Percentiles rank a stretch among this genome's conserved stretches.
These are phyloP conservation scores for Quercus wislizeni DNA, from an alignment of 306 rosid genomes.

Conservation along the genomic window DNA sequence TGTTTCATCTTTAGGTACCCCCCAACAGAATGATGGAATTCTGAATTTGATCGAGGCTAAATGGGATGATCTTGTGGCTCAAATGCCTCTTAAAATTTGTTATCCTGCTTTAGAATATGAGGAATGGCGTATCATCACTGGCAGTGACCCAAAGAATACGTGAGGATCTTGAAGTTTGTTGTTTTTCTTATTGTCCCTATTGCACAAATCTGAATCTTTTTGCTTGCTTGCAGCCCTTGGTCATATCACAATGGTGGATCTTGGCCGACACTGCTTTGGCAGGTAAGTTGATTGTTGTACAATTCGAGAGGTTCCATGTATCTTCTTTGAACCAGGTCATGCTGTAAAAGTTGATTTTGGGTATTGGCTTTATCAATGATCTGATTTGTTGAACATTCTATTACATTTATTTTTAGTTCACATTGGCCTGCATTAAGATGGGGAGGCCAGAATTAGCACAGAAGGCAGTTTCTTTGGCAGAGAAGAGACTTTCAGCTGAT, in stretches of 20 bases:
- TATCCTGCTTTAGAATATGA: conserved; percentile 82
- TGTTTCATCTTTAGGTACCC: conserved; percentile 76
- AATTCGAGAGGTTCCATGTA: too few species aligned
- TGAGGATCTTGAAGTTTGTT: conserved; percentile 28
- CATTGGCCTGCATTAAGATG: conserved; percentile 90
- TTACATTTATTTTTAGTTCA: conserved; percentile 44
- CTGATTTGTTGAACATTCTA: conserved; percentile 6
- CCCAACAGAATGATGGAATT: conserved; percentile 61
- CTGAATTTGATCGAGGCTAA: conserved; percentile 75
- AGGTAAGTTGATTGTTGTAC: conserved; percentile 44
- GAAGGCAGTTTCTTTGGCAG: conserved; percentile 70
- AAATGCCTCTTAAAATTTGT: conserved; percentile 92
- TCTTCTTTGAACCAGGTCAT: neutral
- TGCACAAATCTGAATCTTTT: conserved; percentile 17
- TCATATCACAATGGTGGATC: conserved; percentile 95
- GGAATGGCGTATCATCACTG: conserved; percentile 91
- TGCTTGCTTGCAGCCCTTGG: conserved; percentile 71
- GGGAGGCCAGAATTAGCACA: conserved; percentile 65
- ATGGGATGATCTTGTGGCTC: conserved; percentile 86
- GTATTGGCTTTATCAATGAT: neutral
- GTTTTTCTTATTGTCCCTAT: neutral
- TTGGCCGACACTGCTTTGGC: conserved; percentile 95
- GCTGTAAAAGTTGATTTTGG: neutral
- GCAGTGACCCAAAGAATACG: conserved; percentile 97
- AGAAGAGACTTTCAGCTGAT: conserved; percentile 60